Evolutionary conservation across 768 basidiomycete genomes (phyloP).

Genomic region (Suillus sp.): DNA sequence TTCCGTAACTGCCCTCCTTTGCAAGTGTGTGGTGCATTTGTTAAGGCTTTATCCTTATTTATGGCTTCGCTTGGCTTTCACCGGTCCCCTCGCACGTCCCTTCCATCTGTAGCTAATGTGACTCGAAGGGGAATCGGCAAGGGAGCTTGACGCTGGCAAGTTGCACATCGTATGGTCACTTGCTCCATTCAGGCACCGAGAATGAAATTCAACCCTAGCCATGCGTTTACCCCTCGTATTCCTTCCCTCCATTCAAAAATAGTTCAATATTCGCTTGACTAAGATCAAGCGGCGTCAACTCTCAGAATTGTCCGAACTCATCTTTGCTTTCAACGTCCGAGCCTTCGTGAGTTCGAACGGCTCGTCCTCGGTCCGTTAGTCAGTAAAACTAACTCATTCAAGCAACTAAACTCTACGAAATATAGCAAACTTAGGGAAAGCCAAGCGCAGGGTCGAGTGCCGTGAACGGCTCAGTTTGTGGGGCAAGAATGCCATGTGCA

Average conservation of each 20-base stretch:
- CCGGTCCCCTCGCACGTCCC: neutral
- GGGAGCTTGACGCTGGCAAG: neutral
- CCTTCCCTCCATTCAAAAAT: neutral
- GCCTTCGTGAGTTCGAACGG: neutral
- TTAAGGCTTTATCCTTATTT: slow-evolving; percentile 3
- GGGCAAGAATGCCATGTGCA: neutral
- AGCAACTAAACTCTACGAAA: neutral
- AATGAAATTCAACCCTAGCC: neutral
- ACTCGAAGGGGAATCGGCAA: neutral
- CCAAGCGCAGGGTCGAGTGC: neutral
- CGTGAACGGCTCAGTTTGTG: neutral
- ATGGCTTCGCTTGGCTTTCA: neutral
- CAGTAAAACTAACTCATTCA: neutral
- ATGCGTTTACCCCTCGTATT: neutral
- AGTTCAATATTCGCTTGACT: neutral
- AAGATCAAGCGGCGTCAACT: neutral
- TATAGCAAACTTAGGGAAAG: neutral
- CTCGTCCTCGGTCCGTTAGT: neutral
- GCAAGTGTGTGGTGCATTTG: neutral
- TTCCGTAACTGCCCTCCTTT: neutral
- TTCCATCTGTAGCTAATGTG: neutral
- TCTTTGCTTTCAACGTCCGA: neutral
- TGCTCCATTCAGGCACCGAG: slow-evolving; percentile 12
- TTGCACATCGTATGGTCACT: neutral
- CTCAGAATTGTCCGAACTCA: neutral